Conservation (phyloP, 2,329 filamentous ascomycete genomes). For the Claviceps digitariae region DNA sequence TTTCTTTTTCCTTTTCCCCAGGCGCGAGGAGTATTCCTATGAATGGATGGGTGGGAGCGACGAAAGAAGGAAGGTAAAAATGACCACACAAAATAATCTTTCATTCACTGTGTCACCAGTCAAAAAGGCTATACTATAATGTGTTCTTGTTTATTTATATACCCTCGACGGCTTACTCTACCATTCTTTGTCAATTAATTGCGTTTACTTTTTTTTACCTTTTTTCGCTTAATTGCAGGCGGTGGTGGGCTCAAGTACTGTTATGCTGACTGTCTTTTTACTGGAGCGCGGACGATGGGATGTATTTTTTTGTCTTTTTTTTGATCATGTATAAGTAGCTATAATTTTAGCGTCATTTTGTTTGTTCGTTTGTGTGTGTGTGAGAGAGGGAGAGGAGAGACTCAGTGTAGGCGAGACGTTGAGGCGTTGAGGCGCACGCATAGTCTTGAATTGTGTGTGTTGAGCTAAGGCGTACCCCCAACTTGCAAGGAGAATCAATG, state of each 20-base stretch:
- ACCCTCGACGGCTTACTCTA: conserved; percentile 2
- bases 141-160: conserved; percentile 7
- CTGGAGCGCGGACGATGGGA: neutral
- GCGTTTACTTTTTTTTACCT: neutral
- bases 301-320: too few species aligned
- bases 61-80: neutral
- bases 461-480: neutral
- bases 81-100: neutral
- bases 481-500: neutral
- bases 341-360: neutral
- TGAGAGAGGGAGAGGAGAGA: too few species aligned
- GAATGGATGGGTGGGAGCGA: neutral
- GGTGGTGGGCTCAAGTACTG: neutral
- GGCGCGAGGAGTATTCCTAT: neutral
- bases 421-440: too few species aligned
- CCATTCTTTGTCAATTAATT: neutral
- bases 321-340: neutral
- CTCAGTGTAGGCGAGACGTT: neutral
- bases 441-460: neutral
- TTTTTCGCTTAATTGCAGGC: neutral
- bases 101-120: neutral
- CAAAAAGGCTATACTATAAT: neutral
- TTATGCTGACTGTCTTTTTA: neutral
- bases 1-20: neutral
- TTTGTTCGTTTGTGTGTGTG: neutral